Base-by-base conservation (phyloP, 2,329 filamentous ascomycete genomes). In the Fusarium scirpi region DNA sequence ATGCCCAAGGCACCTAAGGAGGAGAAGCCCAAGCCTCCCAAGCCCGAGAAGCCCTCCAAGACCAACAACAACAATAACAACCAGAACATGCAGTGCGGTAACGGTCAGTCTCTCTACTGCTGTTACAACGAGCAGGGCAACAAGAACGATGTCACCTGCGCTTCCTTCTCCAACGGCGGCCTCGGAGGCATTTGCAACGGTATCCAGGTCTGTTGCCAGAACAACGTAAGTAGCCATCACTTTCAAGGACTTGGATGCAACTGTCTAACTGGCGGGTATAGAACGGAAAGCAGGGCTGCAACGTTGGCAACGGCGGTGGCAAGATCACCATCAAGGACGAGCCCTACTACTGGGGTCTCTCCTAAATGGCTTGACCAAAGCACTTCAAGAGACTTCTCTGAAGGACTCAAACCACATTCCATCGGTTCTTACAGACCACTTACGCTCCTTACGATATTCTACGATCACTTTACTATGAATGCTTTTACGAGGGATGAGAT, bases 181-280 rank as follows among this genome's bases (percentile, higher is more conserved):
- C 2, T 40, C 8, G 40, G 25, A 4, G 38, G 29, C 4, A 6
- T 11, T 6, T 66, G 63, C 63, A 49, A 49, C 44, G 44, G 40
- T 30, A 30, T 66, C 40, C 15, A 15, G n/a, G 46, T 65, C 16
- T 66, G 63, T 54, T 66, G 63, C 32, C 29, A 66, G 25, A 65
- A 54, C 60, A 58, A 66, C 43, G 62, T 58, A 24, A 30, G 47
- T 20, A 0, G 13, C 4, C 15, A 6, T 8, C 12, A 6, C 5
- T 54, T n/a, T 2, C 10, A 44, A 43, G 5, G 5, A 18, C 4
- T 8, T 4, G 4, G 4, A 18, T 9, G 1, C 5, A 12, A 1
- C 32, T 18, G 18, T n/a, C 44, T 60, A 6, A 60, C 18, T 24
- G 12, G 5, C 20, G 10, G 8, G 18, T 34, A 32, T 13, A 57